Conservation (phyloP, 2,329 filamentous ascomycete genomes). For the Botryotinia convoluta region DNA sequence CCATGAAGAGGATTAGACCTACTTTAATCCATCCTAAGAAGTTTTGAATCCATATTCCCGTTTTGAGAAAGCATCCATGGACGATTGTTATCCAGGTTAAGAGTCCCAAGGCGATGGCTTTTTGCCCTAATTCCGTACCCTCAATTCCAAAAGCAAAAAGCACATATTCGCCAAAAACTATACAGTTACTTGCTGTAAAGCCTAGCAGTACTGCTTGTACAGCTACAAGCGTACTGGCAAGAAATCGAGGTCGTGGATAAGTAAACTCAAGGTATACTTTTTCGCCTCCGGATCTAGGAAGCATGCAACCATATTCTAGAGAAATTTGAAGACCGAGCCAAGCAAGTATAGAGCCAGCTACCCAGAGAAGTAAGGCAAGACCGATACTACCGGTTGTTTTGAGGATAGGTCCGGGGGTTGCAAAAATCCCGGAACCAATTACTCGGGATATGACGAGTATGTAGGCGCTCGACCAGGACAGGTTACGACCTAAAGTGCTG, state of each 20-base stretch:
- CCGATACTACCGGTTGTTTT: conserved; percentile 63
- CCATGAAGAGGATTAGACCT: conserved; percentile 58
- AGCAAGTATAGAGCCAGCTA: conserved; percentile 47
- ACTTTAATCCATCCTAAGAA: conserved; percentile 63
- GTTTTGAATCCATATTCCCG: conserved; percentile 60
- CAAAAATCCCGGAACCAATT: conserved; percentile 35
- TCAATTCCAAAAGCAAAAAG: conserved; percentile 45
- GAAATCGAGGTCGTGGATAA: conserved; percentile 50
- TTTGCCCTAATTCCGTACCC: conserved; percentile 48
- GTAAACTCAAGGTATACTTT: conserved; percentile 55
- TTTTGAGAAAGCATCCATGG: conserved; percentile 56
- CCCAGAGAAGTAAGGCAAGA: conserved; percentile 53
- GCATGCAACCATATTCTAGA: conserved; percentile 47
- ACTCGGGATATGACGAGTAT: conserved; percentile 36
- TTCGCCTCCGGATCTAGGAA: conserved; percentile 50
- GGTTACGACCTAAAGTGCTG: conserved; percentile 51
- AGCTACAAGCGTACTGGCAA: conserved; percentile 52
- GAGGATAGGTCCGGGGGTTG: conserved; percentile 62
- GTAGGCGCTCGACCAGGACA: conserved; percentile 33
- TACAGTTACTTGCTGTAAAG: conserved; percentile 52
- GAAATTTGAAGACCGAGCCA: conserved; percentile 46
- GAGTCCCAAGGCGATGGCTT: conserved; percentile 46
- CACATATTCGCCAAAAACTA: conserved; percentile 51
- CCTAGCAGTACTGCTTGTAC: conserved; percentile 50
- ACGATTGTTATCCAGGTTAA: conserved; percentile 56